Evolutionary conservation across 352 stramenopile genomes (phyloP).

Genomic region (Pilasporangium apinafurcum): DNA sequence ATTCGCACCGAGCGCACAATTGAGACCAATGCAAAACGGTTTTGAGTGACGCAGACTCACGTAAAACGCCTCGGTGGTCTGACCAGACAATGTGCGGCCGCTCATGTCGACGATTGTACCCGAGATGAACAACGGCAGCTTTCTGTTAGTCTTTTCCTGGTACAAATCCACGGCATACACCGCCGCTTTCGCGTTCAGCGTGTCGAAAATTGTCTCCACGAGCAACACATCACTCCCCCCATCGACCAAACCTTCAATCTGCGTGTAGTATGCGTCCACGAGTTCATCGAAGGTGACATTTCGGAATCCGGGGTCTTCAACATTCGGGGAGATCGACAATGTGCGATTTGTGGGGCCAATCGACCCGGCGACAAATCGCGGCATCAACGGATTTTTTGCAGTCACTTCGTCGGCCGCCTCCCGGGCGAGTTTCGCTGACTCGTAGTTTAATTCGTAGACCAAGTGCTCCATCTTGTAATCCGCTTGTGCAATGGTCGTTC

Average conservation of each 20-base stretch:
- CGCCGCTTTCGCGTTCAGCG: slow-evolving; percentile 95
- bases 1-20: slow-evolving; percentile 93
- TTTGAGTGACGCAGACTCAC: slow-evolving; percentile 93
- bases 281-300: slow-evolving; percentile 98
- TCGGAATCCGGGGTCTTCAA: slow-evolving; percentile 90
- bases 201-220: slow-evolving; percentile 98
- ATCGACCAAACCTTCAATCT: slow-evolving; percentile 92
- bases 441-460: slow-evolving; percentile 95
- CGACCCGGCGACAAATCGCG: slow-evolving; percentile 93
- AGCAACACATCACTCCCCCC: slow-evolving; percentile 95
- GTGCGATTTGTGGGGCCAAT: slow-evolving; percentile 96
- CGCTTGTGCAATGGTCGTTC: slow-evolving; percentile 93
- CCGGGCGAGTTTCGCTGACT: slow-evolving; percentile 86
- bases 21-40: slow-evolving; percentile 96
- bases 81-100: slow-evolving; percentile 93
- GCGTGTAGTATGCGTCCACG: slow-evolving; percentile 94
- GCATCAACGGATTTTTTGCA: slow-evolving; percentile 85
- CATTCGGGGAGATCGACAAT: slow-evolving; percentile 93
- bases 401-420: slow-evolving; percentile 94
- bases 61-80: slow-evolving; percentile 97
- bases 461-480: slow-evolving; percentile 97
- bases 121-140: slow-evolving; percentile 95
- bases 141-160: slow-evolving; percentile 84
- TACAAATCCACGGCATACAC: slow-evolving; percentile 93
- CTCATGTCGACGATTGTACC: slow-evolving; percentile 97